Base-by-base conservation (phyloP, 2,329 filamentous ascomycete species). In the Didymella pomorum region DNA sequence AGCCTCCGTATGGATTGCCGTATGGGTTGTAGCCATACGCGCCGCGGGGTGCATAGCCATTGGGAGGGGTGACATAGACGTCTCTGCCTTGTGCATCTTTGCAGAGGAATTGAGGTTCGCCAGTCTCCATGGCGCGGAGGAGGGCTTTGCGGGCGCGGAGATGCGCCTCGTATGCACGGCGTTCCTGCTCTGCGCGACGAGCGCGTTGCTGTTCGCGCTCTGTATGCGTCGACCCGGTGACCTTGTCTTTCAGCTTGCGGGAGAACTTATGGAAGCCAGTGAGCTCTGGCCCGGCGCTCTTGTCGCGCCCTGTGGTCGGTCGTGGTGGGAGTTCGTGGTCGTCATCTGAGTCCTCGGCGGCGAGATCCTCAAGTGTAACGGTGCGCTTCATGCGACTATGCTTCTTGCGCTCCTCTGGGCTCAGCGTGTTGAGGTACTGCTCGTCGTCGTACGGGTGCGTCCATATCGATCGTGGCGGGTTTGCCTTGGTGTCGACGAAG, bases 391-490 rank as follows among this genome's bases (percentile, higher is more conserved):
- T 63, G 8, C 71, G 69, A 44, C 74, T 74, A 39, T 86, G 76
- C 21, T 78, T 73, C 44, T 82, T 80, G 20, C 84, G 79, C 65
- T 87, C 83, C 48, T 80, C 73, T 0, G 78, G 70, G 0, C 79
- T 71, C 0, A 88, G 76, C 0, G 80, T 80, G 28, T 67, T 67
- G 25, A 88, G 75, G 68, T 82, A 87, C 49, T 80, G 64, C 2
- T 83, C 80, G 66, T 87, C 86, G 66, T 88, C 86, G 70, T 86
- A 84, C 0, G 86, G 86, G 67, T 88, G 86, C 43, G 82, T 79
- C 86, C 86, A 88, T 64, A 85, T 86, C 56, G 82, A 83, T 45
- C 84, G 81, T 0, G 85, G 84, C 0, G 85, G 85, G 12, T 81
- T 73, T 26, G 77, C 72, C 28, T 67, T 80, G 1, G 84, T 87